A percentile compares a stretch with the other conserved stretches of the same genome.
These are phyloP conservation scores for Alternaria ethzedia DNA, from an alignment of 2,329 filamentous ascomycete genomes.

Conservation along the genomic window DNA sequence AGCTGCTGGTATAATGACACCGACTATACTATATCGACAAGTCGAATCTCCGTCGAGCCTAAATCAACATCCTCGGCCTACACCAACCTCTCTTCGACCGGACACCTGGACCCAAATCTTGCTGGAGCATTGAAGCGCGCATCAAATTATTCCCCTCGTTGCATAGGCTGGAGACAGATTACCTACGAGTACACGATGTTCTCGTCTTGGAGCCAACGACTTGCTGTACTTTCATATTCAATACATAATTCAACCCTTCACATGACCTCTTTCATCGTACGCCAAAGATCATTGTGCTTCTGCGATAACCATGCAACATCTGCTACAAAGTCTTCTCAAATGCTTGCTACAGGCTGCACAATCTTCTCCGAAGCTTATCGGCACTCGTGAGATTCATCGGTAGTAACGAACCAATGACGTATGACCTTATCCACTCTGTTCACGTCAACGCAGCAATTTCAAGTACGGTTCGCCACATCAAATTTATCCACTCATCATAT, in stretches of 20 bases:
- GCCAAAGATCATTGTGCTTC: background rate
- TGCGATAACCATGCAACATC: background rate
- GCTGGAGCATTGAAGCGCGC: background rate
- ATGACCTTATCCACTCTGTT: background rate
- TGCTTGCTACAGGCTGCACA: background rate
- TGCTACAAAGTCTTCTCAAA: background rate
- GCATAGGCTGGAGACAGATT: background rate
- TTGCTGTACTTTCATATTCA: slow-evolving; percentile 11
- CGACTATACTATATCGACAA: background rate
- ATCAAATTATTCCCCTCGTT: background rate
- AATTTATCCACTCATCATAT: background rate
- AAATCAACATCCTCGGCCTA: background rate
- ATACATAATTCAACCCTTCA: slow-evolving; percentile 9
- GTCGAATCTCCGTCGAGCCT: background rate
- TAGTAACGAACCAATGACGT: slow-evolving; percentile 1
- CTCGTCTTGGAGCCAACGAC: background rate
- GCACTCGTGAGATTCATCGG: slow-evolving; percentile 9
- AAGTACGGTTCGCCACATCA: background rate
- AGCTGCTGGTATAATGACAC: background rate
- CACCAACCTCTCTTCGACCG: background rate
- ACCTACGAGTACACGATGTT: background rate
- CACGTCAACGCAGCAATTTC: background rate
- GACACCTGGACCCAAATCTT: background rate
- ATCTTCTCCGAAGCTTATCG: slow-evolving; percentile 9
- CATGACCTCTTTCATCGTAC: background rate